These are phyloP conservation scores for Geosmithia morbida DNA, from an alignment of 2,329 filamentous ascomycete genomes.

Conservation along the genomic window DNA sequence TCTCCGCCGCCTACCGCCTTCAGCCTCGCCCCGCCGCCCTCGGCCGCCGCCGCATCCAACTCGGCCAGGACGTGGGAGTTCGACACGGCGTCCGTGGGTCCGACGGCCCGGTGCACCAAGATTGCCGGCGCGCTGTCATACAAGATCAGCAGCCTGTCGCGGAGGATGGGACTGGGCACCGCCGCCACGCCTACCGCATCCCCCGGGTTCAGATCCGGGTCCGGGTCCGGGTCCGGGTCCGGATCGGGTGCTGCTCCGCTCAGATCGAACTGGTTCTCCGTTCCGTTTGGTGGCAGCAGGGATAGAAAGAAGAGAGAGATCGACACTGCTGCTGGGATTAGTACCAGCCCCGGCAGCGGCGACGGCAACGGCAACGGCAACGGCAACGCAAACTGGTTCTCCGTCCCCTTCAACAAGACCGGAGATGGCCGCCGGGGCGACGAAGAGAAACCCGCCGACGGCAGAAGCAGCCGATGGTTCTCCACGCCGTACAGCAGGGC, in stretches of 20 bases:
- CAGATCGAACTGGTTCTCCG: not conserved
- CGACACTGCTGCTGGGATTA: not conserved
- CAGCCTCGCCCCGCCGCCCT: constrained; percentile 27
- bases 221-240: constrained; percentile 1
- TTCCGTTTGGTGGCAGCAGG: not conserved
- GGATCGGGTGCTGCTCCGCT: no score
- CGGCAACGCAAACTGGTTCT: not conserved
- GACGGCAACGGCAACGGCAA: no score
- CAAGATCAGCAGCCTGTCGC: constrained; percentile 13
- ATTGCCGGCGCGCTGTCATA: constrained; percentile 12
- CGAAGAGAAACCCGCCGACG: no score
- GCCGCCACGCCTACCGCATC: constrained; percentile 7
- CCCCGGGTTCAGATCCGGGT: constrained; percentile 1
- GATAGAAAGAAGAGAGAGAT: not conserved
- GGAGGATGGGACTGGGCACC: constrained; percentile 6
- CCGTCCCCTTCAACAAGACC: not conserved
- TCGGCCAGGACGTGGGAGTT: constrained; percentile 13
- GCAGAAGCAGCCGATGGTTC: not conserved
- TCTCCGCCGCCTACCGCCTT: not conserved
- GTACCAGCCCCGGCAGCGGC: not conserved
- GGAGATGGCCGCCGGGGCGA: not conserved
- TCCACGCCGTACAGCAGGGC: not conserved
- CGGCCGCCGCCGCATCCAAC: constrained; percentile 4
- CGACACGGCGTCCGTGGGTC: constrained; percentile 31
- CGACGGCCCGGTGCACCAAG: constrained; percentile 25